Base-by-base conservation (phyloP, 805 yeast species). In the Vanderwaltozyma verrucispora region DNA sequence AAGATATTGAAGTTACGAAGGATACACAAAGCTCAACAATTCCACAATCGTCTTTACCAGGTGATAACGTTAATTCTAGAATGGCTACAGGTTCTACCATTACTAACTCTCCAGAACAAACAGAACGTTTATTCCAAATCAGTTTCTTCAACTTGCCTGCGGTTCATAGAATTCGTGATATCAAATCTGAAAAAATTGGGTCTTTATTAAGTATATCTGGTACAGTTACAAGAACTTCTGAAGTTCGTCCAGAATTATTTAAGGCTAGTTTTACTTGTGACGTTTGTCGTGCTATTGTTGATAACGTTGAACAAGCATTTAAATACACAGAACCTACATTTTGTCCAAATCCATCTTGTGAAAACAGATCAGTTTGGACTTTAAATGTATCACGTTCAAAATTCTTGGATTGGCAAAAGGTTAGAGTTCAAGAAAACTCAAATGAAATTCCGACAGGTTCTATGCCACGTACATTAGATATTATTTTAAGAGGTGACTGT, bases 391-490 rank as follows among this genome's bases (percentile, higher is more conserved):
- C 82, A 26, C 85, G 86, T 59, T 84, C 95, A 0, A 83, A 80
- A 43, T 89, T 92, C 53, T 68, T 86, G 45, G 97, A 89, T 67
- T 89, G 98, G 98, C 98, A 89, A 60, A 82, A 82, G 47, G 89
- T 87, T 19, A 75, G 96, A 50, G 82, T 89, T 46, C 98, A 89
- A 59, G 98, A 89, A 55, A 92, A 89, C 53, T 79, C 96, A n/a
- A 82, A 71, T 49, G 97, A 89, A 61, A 89, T 89, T 40, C 98
- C 98, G 20, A 86, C 96, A 0, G 98, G 98, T 21, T 87, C 96
- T 3, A 89, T 89, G 98, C 98, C 98, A 19, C 75, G 98, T 59
- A 89, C 96, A 1, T 62, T 89, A 51, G 98, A 89, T 58, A 89
- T 89, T 18, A 82, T 89, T 36, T 63, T 89, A 41, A 71, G 98